Evolutionary conservation across 1,284 basidiomycete genomes (phyloP), one percentile per base, ranked within the genome.

Genomic region (Fomes fomentarius): DNA sequence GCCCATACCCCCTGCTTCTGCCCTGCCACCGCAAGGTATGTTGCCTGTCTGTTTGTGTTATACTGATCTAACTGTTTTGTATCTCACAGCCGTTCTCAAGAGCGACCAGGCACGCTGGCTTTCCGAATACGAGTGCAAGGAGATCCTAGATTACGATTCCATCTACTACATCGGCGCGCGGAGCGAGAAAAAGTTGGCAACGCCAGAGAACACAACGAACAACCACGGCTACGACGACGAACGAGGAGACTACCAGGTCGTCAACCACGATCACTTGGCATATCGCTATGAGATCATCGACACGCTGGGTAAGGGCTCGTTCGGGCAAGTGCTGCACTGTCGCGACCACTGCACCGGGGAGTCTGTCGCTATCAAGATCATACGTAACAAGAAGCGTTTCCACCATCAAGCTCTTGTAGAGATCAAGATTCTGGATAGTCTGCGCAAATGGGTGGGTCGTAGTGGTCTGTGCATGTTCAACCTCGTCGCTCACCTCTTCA

Each of bases 221-320:
- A 99, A 99, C 70, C 87, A 91, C 67, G 93, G 97, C 30, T 99
- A 96, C 67, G 97, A 99, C 69, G 97, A 99, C 69, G 97, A 99
- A 42, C 89, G 97, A 19, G 97, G 97, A 30, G 97, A 99, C 74
- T 99, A 99, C 67, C 84, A 90, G 8, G 87, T 99, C 48, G 85
- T 97, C 58, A 83, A 86, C 56, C 87, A 87, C 54, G 97, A 99
- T 71, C 97, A 99, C 74, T 82, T 99, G 47, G 91, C 92, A 34
- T 99, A 93, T 73, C 91, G 97, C 12, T 99, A 99, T 71, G 96
- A 99, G 73, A 80, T 99, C 54, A 81, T 94, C 49, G 93, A 91
- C 63, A 89, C 93, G 2, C 84, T 99, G 25, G 97, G 97, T 37
- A 98, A 99, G 72, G 97, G 97, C 24, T 98, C 96, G 8, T 99